Percentiles rank a stretch among this genome's conserved stretches.
phyloP scores from a whole-genome alignment of 345 rosid genomes.

The Psidium guajava region DNA sequence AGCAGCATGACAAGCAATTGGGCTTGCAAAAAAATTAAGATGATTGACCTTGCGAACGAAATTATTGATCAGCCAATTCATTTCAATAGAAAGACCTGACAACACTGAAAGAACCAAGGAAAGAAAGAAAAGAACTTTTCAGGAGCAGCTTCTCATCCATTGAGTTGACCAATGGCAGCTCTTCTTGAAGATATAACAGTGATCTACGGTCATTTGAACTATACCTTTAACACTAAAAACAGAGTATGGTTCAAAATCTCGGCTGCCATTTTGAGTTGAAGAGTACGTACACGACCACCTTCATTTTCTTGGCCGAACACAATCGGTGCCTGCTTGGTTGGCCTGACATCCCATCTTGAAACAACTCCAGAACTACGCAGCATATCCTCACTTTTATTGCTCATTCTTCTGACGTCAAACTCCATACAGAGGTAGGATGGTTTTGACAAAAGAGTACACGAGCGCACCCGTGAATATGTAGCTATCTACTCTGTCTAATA shows the following conservation, averaged over 20 bases:
- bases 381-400: neutral
- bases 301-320: neutral
- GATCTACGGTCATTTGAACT: neutral
- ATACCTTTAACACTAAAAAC: neutral
- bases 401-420: conserved; percentile 23
- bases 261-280: neutral
- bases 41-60: neutral
- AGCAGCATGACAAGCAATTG: neutral
- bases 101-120: neutral
- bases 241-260: neutral
- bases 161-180: neutral
- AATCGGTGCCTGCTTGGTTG: neutral
- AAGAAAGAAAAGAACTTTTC: neutral
- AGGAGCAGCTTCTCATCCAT: neutral
- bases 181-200: neutral
- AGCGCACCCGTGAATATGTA: conserved; percentile 94
- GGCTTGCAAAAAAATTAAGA: neutral
- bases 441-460: conserved; percentile 71
- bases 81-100: neutral
- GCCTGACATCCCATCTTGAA: neutral
- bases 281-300: neutral
- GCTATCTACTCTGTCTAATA: conserved; percentile 83
- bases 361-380: neutral
- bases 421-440: conserved; percentile 57
- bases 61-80: neutral